Conservation (phyloP, 2,329 filamentous ascomycete species). For the Cladosporium sp. region DNA sequence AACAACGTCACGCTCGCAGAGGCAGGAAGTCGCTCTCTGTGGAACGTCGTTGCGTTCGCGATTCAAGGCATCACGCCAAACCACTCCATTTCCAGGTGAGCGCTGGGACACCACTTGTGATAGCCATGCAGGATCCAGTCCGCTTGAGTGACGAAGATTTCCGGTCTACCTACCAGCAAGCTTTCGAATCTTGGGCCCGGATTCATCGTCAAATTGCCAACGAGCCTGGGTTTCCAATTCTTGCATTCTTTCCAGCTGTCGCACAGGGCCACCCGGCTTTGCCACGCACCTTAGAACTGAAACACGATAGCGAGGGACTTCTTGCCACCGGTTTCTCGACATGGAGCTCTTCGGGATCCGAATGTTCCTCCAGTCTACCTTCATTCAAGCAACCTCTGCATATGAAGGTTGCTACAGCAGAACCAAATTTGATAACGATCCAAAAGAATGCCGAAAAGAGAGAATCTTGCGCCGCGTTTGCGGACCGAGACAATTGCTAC, state of each 20-base stretch:
- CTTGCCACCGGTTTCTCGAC: background rate
- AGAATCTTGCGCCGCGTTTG: background rate
- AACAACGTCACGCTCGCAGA: too few species aligned
- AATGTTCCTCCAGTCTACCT: background rate
- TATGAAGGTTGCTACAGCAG: background rate
- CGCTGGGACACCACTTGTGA: too few species aligned
- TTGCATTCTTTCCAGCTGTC: background rate
- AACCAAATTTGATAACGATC: background rate
- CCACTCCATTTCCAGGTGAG: too few species aligned
- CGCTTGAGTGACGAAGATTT: background rate
- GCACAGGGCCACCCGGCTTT: background rate
- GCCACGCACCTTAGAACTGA: background rate
- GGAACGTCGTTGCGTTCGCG: too few species aligned
- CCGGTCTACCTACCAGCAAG: background rate
- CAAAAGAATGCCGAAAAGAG: background rate
- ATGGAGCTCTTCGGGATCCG: background rate
- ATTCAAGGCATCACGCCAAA: too few species aligned
- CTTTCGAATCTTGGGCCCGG: background rate
- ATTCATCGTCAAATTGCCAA: background rate
- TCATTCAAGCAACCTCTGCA: background rate
- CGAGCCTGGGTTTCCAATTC: background rate
- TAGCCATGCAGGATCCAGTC: background rate
- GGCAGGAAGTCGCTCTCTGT: too few species aligned
- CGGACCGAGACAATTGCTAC: background rate
- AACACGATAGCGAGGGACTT: background rate